These are phyloP conservation scores for Madurella mycetomatis DNA, from an alignment of 2,329 filamentous ascomycete genomes.

Conservation along the genomic window DNA sequence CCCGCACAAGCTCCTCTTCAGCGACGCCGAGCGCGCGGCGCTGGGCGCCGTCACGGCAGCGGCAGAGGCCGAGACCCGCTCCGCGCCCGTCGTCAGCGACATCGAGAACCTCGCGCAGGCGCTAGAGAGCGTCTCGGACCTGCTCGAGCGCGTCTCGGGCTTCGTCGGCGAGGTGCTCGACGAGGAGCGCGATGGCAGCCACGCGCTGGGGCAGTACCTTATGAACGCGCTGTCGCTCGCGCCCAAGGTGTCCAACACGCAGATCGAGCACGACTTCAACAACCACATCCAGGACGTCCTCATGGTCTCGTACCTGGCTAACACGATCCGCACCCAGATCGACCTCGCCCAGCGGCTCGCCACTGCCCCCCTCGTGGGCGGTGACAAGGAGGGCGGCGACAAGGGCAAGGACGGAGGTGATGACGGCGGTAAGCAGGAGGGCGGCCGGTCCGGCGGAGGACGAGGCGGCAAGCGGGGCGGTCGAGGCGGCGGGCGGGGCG, in stretches of 20 bases:
- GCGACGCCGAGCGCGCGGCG: slow-evolving; percentile 54
- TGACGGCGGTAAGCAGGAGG: slow-evolving; percentile 39
- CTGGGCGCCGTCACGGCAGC: slow-evolving; percentile 82
- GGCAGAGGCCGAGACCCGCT: slow-evolving; percentile 71
- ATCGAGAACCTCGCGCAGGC: slow-evolving; percentile 84
- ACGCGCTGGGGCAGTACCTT: slow-evolving; percentile 88
- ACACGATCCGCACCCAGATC: slow-evolving; percentile 98
- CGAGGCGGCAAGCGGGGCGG: slow-evolving; percentile 40
- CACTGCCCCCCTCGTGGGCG: slow-evolving; percentile 59
- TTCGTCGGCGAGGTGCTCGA: slow-evolving; percentile 93
- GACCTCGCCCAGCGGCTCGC: slow-evolving; percentile 94
- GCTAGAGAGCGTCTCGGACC: slow-evolving; percentile 79
- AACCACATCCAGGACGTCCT: slow-evolving; percentile 99
- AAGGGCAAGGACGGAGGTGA: slow-evolving; percentile 48
- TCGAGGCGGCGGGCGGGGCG: slow-evolving; percentile 37
- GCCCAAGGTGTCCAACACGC: slow-evolving; percentile 85
- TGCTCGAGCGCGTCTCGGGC: slow-evolving; percentile 85
- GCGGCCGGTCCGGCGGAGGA: slow-evolving; percentile 31
- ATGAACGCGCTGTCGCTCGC: slow-evolving; percentile 90
- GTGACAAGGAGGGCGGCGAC: slow-evolving; percentile 40
- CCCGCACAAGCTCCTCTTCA: slow-evolving; percentile 88
- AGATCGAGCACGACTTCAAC: slow-evolving; percentile 98
- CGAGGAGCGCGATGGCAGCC: slow-evolving; percentile 85
- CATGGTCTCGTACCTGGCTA: slow-evolving; percentile 95
- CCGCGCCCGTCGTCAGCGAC: slow-evolving; percentile 72